These are phyloP conservation scores for Helotiales sp. DNA, from an alignment of 2,329 filamentous ascomycete genomes.

Conservation along the genomic window DNA sequence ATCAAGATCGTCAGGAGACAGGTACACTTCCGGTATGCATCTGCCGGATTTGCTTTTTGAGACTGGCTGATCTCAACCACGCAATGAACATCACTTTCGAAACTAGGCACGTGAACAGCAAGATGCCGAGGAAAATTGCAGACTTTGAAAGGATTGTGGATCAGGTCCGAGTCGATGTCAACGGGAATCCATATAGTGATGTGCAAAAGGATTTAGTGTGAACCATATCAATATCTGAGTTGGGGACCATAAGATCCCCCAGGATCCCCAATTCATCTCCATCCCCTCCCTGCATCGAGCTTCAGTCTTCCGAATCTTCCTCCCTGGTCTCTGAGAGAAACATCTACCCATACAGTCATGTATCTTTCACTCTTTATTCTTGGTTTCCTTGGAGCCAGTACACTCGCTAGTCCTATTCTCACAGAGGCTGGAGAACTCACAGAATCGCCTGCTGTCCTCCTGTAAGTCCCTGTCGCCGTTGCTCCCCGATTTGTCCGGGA, in stretches of 20 bases:
- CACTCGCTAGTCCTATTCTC: slow-evolving; percentile 3
- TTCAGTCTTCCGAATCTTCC: neutral
- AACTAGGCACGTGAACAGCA: neutral
- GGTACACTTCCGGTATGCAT: neutral
- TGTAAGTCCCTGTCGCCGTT: too few species aligned
- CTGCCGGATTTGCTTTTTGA: neutral
- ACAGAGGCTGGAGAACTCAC: neutral
- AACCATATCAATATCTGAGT: neutral
- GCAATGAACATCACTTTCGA: neutral
- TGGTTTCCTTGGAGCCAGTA: slow-evolving; percentile 2
- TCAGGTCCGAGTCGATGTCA: neutral
- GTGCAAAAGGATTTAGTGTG: neutral
- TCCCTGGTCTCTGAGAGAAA: neutral
- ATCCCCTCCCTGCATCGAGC: neutral
- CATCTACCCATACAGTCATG: neutral
- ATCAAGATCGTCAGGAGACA: neutral
- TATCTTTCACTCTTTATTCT: neutral
- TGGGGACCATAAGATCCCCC: neutral
- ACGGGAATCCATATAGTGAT: neutral
- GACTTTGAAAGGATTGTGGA: neutral
- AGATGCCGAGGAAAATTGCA: neutral
- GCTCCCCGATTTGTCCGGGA: neutral
- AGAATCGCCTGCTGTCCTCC: neutral
- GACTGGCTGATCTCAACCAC: neutral
- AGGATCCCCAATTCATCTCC: neutral